Evolutionary conservation across 345 rosid species (phyloP), one percentile per base, ranked within the genome.

Genomic region (Populus simonii): DNA sequence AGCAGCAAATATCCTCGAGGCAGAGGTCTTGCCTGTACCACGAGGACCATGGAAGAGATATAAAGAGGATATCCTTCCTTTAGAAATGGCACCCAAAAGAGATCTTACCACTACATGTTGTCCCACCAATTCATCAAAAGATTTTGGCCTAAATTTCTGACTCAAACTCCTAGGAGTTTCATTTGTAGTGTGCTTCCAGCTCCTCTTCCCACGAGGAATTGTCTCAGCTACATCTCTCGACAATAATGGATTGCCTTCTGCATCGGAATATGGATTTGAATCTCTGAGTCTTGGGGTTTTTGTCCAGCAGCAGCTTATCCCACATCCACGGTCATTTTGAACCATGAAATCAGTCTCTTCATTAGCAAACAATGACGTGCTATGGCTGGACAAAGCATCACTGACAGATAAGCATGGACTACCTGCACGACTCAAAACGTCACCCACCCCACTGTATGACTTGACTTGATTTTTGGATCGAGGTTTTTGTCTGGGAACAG

Each of bases 31-130:
- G 55, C 99, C 99, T 0, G 97, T 89, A 33, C 98, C 99, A 55
- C 93, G 98, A 79, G 97, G 97, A 55, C 99, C 99, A 36, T 93
- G 91, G 73, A 96, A 93, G 33, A 96, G 92, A 81, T 96, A 91
- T 10, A 91, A 66, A 36, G 97, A 88, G 70, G 98, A 69, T 80
- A 93, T 81, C 85, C 90, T 90, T 62, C 93, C 96, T 74, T 87
- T 90, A 59, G 92, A 85, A 70, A 96, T 82, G 69, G 96, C 95
- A 87, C 89, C 84, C 82, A 91, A 79, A 71, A 96, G 92, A 83
- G 97, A 90, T 82, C 85, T 89, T 63, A 86, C 92, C 4, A 92
- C 94, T 2, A 91, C 89, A 78, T 87, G 86, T 84, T 96, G 99
- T 79, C 99, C 99, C 20, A 93, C 91, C 84, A 96, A 77, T 76